phyloP scores from a whole-genome alignment of 2,329 filamentous ascomycete genomes.

The Akanthomyces lecanii region DNA sequence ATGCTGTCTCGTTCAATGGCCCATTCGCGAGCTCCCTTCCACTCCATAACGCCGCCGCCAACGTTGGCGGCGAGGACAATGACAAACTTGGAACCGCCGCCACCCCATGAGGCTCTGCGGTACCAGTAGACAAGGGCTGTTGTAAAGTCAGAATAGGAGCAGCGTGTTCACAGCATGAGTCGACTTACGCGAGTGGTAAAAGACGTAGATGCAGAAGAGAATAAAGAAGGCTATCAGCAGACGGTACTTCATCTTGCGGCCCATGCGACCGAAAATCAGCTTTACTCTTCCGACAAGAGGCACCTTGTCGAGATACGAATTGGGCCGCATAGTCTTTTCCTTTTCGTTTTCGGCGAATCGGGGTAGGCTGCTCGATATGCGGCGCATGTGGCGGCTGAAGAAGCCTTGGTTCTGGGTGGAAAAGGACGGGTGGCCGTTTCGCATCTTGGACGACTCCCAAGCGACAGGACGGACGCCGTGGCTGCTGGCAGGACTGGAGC shows the following conservation, averaged over 20 bases:
- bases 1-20: slow-evolving; percentile 96
- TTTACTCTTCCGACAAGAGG: slow-evolving; percentile 45
- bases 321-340: slow-evolving; percentile 65
- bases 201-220: slow-evolving; percentile 57
- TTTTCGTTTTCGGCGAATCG: slow-evolving; percentile 68
- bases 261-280: slow-evolving; percentile 46
- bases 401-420: slow-evolving; percentile 80
- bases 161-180: not conserved
- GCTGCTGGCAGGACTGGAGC: slow-evolving; percentile 59
- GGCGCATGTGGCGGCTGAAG: slow-evolving; percentile 79
- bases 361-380: slow-evolving; percentile 74
- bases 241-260: slow-evolving; percentile 63
- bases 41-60: slow-evolving; percentile 97
- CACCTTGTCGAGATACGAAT: slow-evolving; percentile 45
- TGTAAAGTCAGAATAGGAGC: slow-evolving; percentile 24
- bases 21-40: slow-evolving; percentile 97
- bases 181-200: slow-evolving; percentile 70
- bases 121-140: slow-evolving; percentile 57
- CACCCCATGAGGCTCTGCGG: slow-evolving; percentile 67
- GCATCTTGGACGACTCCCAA: slow-evolving; percentile 80
- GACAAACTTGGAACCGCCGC: slow-evolving; percentile 86
- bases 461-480: slow-evolving; percentile 56
- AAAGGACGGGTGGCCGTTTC: slow-evolving; percentile 75
- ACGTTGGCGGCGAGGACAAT: slow-evolving; percentile 91
- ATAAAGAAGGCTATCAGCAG: slow-evolving; percentile 57